Evolutionary conservation across 1,284 basidiomycete species (phyloP).

Genomic region (Coniferiporia weirii): DNA sequence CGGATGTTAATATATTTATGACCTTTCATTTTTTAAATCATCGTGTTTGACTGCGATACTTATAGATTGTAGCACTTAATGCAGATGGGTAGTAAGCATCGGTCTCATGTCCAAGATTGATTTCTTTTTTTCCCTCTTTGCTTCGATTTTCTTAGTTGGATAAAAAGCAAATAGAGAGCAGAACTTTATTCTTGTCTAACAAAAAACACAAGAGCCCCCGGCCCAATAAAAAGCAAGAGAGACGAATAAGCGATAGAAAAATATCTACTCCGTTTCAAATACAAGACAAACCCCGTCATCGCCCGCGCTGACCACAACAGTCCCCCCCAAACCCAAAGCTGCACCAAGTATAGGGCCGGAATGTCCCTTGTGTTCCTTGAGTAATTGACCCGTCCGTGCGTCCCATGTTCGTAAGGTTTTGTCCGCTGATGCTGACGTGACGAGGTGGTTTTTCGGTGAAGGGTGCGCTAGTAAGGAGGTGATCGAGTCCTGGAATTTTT

Average conservation of each 20-base stretch:
- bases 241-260: background rate
- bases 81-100: too few relatives aligned
- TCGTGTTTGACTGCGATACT: too few relatives aligned
- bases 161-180: background rate
- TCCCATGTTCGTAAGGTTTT: constrained; percentile 90
- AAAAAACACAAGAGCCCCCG: background rate
- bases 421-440: constrained; percentile 85
- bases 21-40: too few relatives aligned
- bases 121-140: too few relatives aligned
- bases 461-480: constrained; percentile 77
- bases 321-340: constrained; percentile 62
- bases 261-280: constrained; percentile 52
- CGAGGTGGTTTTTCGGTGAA: constrained; percentile 63
- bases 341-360: constrained; percentile 76
- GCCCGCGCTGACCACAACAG: constrained; percentile 75
- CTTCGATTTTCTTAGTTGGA: too few relatives aligned
- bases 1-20: too few relatives aligned
- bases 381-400: constrained; percentile 73
- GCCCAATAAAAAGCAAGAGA: background rate
- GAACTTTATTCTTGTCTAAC: background rate
- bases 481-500: constrained; percentile 67
- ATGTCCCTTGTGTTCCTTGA: constrained; percentile 84
- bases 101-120: too few relatives aligned
- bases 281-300: constrained; percentile 84
- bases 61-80: too few relatives aligned